Evolutionary conservation across 352 stramenopile species (phyloP).

Genomic region (Globisporangium alternatum): DNA sequence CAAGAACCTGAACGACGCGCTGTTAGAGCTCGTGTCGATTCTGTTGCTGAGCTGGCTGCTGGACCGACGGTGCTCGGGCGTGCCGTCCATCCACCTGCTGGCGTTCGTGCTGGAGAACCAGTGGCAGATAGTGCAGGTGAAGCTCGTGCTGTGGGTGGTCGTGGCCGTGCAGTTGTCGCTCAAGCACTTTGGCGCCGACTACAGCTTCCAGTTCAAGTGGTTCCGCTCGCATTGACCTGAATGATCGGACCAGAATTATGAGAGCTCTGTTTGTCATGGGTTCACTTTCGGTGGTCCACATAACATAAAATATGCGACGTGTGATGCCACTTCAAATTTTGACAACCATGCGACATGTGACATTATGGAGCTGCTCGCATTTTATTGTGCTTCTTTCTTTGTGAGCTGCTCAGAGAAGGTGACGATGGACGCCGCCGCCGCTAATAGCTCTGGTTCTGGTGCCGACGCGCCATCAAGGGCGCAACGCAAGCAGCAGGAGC

Average conservation of each 20-base stretch:
- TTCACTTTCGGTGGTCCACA: neutral
- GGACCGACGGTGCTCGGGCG: constrained; percentile 2
- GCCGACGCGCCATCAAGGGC: neutral
- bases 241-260: too few relatives aligned
- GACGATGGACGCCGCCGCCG: neutral
- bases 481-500: constrained; percentile 17
- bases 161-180: constrained; percentile 28
- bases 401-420: neutral
- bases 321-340: neutral
- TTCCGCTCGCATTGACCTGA: neutral
- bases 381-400: neutral
- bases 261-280: neutral
- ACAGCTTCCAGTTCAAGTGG: constrained; percentile 4
- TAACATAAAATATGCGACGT: too few relatives aligned
- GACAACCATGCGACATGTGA: neutral
- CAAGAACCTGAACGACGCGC: constrained; percentile 11
- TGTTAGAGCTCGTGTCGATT: constrained; percentile 33
- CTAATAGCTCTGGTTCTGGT: too few relatives aligned
- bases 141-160: constrained; percentile 36
- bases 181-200: constrained; percentile 26
- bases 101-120: constrained; percentile 35
- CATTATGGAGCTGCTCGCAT: neutral
- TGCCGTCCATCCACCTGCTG: constrained; percentile 24
- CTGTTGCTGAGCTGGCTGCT: constrained; percentile 25
- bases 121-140: constrained; percentile 24